phyloP scores from a whole-genome alignment of 2,329 filamentous ascomycete species.

The Cadophora gregata region DNA sequence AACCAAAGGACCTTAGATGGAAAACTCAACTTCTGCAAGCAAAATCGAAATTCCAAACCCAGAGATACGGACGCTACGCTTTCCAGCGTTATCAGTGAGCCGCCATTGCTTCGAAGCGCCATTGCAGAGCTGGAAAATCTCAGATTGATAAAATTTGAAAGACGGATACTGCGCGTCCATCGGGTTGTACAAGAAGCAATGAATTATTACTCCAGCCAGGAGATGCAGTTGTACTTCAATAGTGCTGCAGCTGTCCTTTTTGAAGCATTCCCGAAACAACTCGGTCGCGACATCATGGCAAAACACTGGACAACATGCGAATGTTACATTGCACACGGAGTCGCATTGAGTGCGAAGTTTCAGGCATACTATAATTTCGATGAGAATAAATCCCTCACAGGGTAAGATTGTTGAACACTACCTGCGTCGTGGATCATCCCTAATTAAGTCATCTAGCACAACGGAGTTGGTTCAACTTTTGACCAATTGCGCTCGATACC shows the following conservation, averaged over 20 bases:
- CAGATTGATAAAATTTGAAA: conserved; percentile 33
- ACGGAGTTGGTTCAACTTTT: conserved; percentile 26
- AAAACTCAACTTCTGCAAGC: conserved; percentile 33
- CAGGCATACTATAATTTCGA: too few species aligned
- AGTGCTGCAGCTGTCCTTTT: conserved; percentile 27
- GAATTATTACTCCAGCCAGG: conserved; percentile 31
- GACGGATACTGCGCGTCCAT: conserved; percentile 28
- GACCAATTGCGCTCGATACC: conserved; percentile 30
- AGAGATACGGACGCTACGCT: conserved; percentile 20
- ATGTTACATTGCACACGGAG: conserved; percentile 31
- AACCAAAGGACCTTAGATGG: conserved; percentile 32
- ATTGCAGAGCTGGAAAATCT: conserved; percentile 28
- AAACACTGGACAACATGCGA: conserved; percentile 27
- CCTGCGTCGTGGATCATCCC: too few species aligned
- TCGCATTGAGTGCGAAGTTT: conserved; percentile 27
- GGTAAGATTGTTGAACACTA: not conserved
- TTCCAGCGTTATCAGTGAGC: conserved; percentile 22
- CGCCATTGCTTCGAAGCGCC: conserved; percentile 25
- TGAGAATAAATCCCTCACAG: not conserved
- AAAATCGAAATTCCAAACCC: conserved; percentile 9
- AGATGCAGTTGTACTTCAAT: conserved; percentile 32
- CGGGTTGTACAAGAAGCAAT: conserved; percentile 37
- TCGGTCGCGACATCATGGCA: conserved; percentile 13
- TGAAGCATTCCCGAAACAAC: conserved; percentile 34
- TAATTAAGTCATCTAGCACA: too few species aligned